A percentile compares a stretch with the other conserved stretches of the same genome.
Conservation (phyloP, 2,329 filamentous ascomycete species). For the Epichloe sp. region DNA sequence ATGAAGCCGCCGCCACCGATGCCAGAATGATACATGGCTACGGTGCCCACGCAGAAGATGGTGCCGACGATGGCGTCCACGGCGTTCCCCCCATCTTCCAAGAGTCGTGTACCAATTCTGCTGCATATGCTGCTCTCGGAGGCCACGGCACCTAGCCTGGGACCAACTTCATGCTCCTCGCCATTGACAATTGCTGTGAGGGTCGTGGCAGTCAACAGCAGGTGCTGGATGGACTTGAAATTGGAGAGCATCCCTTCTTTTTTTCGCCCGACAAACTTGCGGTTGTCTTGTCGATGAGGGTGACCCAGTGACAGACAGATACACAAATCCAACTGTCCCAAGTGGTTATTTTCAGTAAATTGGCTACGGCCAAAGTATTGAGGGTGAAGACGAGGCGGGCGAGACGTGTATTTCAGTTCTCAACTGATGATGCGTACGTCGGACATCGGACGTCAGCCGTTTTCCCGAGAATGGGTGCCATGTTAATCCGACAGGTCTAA, state of each 20-base stretch:
- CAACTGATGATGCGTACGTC: too few species aligned
- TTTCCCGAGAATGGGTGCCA: too few species aligned
- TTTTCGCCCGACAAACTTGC: not conserved
- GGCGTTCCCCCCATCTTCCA: conserved; percentile 52
- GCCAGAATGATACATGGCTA: conserved; percentile 54
- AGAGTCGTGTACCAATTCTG: conserved; percentile 40
- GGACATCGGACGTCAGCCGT: too few species aligned
- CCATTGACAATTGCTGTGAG: not conserved
- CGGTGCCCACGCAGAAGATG: conserved; percentile 48
- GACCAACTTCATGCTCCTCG: not conserved
- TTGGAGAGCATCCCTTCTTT: not conserved
- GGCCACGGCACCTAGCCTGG: conserved; percentile 42
- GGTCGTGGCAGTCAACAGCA: not conserved
- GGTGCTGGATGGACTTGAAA: not conserved
- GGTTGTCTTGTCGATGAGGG: not conserved
- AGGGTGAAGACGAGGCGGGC: too few species aligned
- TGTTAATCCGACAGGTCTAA: too few species aligned
- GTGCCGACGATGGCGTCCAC: conserved; percentile 54
- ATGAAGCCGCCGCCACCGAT: conserved; percentile 73
- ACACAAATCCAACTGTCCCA: too few species aligned
- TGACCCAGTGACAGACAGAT: not conserved
- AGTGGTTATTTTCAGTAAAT: too few species aligned
- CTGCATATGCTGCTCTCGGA: conserved; percentile 48
- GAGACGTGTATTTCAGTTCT: too few species aligned
- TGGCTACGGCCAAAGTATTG: too few species aligned